Evolutionary conservation across 768 basidiomycete genomes (phyloP).

Genomic region (Rhodotorula paludigena): DNA sequence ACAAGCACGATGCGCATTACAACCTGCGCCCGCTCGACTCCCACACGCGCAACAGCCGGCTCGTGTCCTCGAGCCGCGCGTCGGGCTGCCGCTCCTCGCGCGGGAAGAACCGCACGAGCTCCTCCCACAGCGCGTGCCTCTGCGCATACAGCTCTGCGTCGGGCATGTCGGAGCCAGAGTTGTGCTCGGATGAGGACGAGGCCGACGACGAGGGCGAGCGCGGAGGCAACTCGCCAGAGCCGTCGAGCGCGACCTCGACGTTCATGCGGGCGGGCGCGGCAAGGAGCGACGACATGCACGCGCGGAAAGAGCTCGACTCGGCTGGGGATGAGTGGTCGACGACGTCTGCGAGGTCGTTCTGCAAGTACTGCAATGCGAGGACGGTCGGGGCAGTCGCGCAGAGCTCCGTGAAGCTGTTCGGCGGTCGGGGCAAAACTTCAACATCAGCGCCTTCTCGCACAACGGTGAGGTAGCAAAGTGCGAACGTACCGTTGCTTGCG

Average conservation of each 20-base stretch:
- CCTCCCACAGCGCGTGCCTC: slow-evolving; percentile 36
- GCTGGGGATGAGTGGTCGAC: slow-evolving; percentile 30
- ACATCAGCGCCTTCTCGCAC: too few relatives aligned
- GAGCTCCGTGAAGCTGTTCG: slow-evolving; percentile 37
- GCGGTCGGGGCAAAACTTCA: not conserved
- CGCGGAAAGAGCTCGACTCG: slow-evolving; percentile 37
- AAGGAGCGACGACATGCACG: slow-evolving; percentile 40
- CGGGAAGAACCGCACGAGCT: slow-evolving; percentile 33
- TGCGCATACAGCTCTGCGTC: slow-evolving; percentile 10
- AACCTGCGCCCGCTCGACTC: not conserved
- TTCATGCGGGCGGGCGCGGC: slow-evolving; percentile 21
- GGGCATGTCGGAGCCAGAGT: too few relatives aligned
- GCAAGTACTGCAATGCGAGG: slow-evolving; percentile 40
- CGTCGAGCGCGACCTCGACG: slow-evolving; percentile 7
- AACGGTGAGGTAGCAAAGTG: not conserved
- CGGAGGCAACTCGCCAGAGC: slow-evolving; percentile 12
- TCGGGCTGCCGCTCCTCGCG: slow-evolving; percentile 24
- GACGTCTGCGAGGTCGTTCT: slow-evolving; percentile 37
- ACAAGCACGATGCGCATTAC: not conserved
- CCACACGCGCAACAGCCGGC: slow-evolving; percentile 6
- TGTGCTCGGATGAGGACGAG: not conserved
- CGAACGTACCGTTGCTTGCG: slow-evolving; percentile 37
- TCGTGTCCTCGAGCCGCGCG: slow-evolving; percentile 25
- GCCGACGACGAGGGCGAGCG: not conserved
- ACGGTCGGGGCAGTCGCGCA: slow-evolving; percentile 30